phyloP scores from a whole-genome alignment of 2,329 filamentous ascomycete genomes.

The Penicillium oxalicum region DNA sequence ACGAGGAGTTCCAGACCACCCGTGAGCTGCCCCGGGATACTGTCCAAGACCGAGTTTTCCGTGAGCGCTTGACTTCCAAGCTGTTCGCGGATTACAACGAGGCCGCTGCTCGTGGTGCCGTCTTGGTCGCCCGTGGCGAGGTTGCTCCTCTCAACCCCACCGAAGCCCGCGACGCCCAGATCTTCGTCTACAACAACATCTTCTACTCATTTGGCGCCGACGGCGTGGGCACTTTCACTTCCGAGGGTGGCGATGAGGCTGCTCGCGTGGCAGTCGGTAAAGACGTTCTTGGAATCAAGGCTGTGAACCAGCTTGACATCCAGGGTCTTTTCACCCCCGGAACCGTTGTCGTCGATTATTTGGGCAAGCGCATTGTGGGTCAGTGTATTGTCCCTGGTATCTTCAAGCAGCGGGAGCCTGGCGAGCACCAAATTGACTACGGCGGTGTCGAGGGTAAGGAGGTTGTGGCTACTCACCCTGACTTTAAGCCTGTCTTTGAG shows the following conservation, averaged over 20 bases:
- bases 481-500: conserved; percentile 76
- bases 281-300: conserved; percentile 86
- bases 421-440: conserved; percentile 98
- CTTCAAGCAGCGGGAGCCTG: conserved; percentile 95
- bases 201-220: conserved; percentile 99
- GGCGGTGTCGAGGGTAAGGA: conserved; percentile 97
- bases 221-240: conserved; percentile 93
- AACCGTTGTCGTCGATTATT: conserved; percentile 92
- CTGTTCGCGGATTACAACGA: conserved; percentile 97
- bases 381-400: conserved; percentile 98
- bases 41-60: conserved; percentile 92
- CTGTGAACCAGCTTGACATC: conserved; percentile 96
- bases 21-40: conserved; percentile 88
- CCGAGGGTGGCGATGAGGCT: conserved; percentile 93
- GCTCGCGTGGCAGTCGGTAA: conserved; percentile 94
- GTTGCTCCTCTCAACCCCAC: conserved; percentile 92
- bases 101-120: conserved; percentile 83
- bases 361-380: conserved; percentile 93
- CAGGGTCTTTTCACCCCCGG: conserved; percentile 90
- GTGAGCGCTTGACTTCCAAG: conserved; percentile 88
- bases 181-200: conserved; percentile 99
- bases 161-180: conserved; percentile 86
- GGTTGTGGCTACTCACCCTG: conserved; percentile 81
- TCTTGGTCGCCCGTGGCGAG: conserved; percentile 86
- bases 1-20: conserved; percentile 97